phyloP scores from a whole-genome alignment of 257 asterid genomes.

The Parsonsia alboflavescens region DNA sequence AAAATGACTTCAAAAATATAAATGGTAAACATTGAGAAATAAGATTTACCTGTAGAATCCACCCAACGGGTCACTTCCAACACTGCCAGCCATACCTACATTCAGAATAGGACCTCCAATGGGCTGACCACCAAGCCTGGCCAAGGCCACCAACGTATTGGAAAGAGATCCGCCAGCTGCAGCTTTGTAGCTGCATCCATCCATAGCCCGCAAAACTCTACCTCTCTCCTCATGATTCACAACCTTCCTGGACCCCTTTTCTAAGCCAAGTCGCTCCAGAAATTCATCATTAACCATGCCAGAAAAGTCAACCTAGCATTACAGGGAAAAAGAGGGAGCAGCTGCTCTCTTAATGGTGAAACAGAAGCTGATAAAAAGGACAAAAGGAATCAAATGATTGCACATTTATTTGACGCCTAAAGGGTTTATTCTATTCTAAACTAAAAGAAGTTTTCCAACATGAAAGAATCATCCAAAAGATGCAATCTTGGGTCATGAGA shows the following conservation, averaged over 20 bases:
- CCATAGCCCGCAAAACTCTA: slow-evolving; percentile 85
- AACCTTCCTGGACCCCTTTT: slow-evolving; percentile 86
- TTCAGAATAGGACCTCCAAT: slow-evolving; percentile 66
- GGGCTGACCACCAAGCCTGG: slow-evolving; percentile 82
- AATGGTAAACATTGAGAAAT: neutral
- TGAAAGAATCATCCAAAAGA: neutral
- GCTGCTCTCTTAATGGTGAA: neutral
- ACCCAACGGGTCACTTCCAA: slow-evolving; percentile 95
- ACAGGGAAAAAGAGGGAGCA: neutral
- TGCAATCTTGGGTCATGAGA: neutral
- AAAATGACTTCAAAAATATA: neutral
- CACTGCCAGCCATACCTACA: slow-evolving; percentile 92
- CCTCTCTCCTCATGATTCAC: slow-evolving; percentile 96
- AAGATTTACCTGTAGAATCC: slow-evolving; percentile 71
- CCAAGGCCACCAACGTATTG: slow-evolving; percentile 88
- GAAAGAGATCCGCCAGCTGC: slow-evolving; percentile 99
- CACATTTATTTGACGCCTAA: neutral
- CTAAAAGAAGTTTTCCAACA: neutral
- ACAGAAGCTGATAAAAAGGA: neutral
- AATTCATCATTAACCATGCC: slow-evolving; percentile 82
- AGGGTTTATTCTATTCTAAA: neutral
- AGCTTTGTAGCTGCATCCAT: slow-evolving; percentile 95
- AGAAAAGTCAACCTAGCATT: slow-evolving; percentile 85
- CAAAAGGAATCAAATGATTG: neutral
- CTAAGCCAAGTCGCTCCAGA: slow-evolving; percentile 62